These are phyloP conservation scores for Trichosporon sp. DNA, from an alignment of 1,284 basidiomycete species.

Conservation along the genomic window DNA sequence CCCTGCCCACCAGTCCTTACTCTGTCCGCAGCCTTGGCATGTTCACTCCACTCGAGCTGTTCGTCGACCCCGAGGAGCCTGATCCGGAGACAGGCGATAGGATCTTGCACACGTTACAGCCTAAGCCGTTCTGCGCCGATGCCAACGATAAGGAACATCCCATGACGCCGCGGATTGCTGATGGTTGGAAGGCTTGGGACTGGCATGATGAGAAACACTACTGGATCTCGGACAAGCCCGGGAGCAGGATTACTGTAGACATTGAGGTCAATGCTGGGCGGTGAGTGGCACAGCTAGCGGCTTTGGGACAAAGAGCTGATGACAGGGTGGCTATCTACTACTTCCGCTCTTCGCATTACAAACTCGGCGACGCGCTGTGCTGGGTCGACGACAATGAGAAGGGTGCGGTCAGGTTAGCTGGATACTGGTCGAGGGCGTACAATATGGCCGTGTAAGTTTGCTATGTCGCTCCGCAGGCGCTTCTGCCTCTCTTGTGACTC, in stretches of 20 bases:
- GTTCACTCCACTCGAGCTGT: conserved; percentile 35
- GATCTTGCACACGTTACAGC: conserved; percentile 36
- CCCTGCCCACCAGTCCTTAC: conserved; percentile 36
- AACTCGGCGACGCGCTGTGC: conserved; percentile 46
- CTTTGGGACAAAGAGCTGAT: not conserved
- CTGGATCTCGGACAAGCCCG: conserved; percentile 38
- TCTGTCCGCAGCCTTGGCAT: conserved; percentile 32
- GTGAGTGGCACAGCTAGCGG: conserved; percentile 21
- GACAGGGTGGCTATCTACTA: conserved; percentile 47
- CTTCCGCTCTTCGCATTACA: conserved; percentile 44
- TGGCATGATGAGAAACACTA: conserved; percentile 48
- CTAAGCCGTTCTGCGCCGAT: conserved; percentile 45
- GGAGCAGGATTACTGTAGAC: conserved; percentile 43
- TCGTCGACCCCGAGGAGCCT: conserved; percentile 30
- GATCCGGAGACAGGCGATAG: conserved; percentile 30
- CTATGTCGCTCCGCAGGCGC: no score
- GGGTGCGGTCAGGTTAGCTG: conserved; percentile 37
- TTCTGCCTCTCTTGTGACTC: no score
- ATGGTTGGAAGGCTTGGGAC: conserved; percentile 42
- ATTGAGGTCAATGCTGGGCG: conserved; percentile 41
- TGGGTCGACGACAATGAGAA: conserved; percentile 49
- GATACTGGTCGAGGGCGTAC: conserved; percentile 45
- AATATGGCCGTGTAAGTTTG: conserved; percentile 42
- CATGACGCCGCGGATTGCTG: conserved; percentile 33
- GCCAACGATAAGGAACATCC: conserved; percentile 43